These are phyloP conservation scores for Teratosphaeria epicoccoides DNA, from an alignment of 2,329 filamentous ascomycete genomes.

Conservation along the genomic window DNA sequence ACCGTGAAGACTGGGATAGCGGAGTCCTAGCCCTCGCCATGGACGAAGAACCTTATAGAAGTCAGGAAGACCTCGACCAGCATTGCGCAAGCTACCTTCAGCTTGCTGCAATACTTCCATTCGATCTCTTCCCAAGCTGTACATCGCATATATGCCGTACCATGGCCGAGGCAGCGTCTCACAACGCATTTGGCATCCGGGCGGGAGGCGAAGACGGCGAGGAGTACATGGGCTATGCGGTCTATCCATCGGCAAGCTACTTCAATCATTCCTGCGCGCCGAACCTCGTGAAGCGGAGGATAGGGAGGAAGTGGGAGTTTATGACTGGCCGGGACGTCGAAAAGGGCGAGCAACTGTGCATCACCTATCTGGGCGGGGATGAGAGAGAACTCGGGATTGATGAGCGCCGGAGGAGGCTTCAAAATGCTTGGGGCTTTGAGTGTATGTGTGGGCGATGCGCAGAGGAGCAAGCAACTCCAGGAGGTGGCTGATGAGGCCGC, in stretches of 20 bases:
- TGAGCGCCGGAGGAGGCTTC: conserved; percentile 29
- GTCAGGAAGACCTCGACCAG: conserved; percentile 28
- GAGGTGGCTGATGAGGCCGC: not conserved
- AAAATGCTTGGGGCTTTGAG: conserved; percentile 36
- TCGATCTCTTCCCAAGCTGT: conserved; percentile 23
- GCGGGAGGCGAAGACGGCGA: conserved; percentile 31
- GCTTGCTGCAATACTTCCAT: conserved; percentile 31
- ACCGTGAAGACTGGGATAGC: conserved; percentile 22
- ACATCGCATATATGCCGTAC: conserved; percentile 27
- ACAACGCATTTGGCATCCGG: conserved; percentile 39
- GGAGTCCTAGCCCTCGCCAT: conserved; percentile 29
- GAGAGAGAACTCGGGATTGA: conserved; percentile 30
- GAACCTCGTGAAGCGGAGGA: conserved; percentile 33
- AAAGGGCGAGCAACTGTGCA: conserved; percentile 35
- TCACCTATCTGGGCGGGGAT: conserved; percentile 40
- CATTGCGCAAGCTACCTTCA: conserved; percentile 34
- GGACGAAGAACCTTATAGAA: conserved; percentile 34
- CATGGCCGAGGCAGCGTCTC: conserved; percentile 31
- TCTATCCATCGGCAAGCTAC: conserved; percentile 38
- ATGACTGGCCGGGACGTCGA: conserved; percentile 25
- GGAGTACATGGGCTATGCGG: conserved; percentile 40
- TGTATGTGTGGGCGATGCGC: conserved; percentile 35
- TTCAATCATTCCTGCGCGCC: conserved; percentile 40
- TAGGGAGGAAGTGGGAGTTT: conserved; percentile 34
- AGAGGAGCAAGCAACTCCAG: not conserved